These are phyloP conservation scores for Pichia sp. DNA, from an alignment of 1,139 yeast genomes.

Conservation along the genomic window DNA sequence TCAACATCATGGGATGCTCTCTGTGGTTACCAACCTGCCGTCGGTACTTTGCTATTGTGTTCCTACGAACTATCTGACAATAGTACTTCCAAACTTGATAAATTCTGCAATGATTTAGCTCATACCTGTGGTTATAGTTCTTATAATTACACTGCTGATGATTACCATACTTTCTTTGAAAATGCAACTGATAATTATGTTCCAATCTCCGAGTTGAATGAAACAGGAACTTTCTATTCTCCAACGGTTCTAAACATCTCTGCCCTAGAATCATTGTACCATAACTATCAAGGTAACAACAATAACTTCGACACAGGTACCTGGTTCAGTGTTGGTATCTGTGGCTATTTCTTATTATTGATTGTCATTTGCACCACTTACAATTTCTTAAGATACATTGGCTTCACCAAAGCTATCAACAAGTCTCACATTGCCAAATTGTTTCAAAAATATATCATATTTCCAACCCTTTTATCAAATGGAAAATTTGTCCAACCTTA, in stretches of 20 bases:
- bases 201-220: too few species aligned
- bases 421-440: constrained; percentile 16
- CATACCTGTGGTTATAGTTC: too few species aligned
- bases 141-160: too few species aligned
- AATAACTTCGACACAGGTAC: constrained; percentile 25
- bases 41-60: constrained; percentile 31
- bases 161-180: too few species aligned
- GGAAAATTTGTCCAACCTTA: constrained; percentile 21
- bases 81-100: constrained; percentile 14
- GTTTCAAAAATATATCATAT: constrained; percentile 24
- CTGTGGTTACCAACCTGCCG: constrained; percentile 28
- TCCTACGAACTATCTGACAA: constrained; percentile 18
- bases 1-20: constrained; percentile 17
- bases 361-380: constrained; percentile 28
- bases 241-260: constrained; percentile 19
- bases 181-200: too few species aligned
- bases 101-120: constrained; percentile 21
- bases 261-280: constrained; percentile 11
- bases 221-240: constrained; percentile 19
- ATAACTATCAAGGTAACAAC: constrained; percentile 14
- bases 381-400: constrained; percentile 25
- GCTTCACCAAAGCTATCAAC: constrained; percentile 18
- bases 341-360: constrained; percentile 38
- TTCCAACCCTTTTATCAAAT: constrained; percentile 25
- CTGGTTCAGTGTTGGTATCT: constrained; percentile 39